Evolutionary conservation across 1,139 yeast genomes (phyloP).

Genomic region (Entelexis sorbosivorans): DNA sequence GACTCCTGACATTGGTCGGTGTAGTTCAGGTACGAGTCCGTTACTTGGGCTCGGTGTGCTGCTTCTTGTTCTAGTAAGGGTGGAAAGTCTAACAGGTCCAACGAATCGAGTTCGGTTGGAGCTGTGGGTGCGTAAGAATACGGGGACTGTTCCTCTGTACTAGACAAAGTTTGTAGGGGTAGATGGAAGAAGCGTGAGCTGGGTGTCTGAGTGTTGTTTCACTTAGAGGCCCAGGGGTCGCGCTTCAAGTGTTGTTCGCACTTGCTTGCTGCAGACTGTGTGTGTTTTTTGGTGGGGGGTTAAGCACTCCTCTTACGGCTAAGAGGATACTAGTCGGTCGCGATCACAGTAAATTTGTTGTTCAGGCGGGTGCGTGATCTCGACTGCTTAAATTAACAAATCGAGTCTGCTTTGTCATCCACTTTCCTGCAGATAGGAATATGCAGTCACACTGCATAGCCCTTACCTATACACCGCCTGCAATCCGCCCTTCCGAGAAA

Average conservation of each 20-base stretch:
- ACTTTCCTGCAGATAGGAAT: neutral
- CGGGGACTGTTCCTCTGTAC: conserved; percentile 13
- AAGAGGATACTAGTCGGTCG: neutral
- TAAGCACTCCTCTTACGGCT: neutral
- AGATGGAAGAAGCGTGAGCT: conserved; percentile 1
- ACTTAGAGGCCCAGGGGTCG: conserved; percentile 7
- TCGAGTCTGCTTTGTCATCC: neutral
- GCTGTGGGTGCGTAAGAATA: conserved; percentile 12
- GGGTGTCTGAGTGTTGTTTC: neutral
- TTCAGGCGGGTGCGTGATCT: neutral
- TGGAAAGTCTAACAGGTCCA: conserved; percentile 19
- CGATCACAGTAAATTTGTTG: neutral
- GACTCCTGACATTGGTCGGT: neutral
- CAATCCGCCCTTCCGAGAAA: too few relatives aligned
- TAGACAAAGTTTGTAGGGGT: conserved; percentile 13
- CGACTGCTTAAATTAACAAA: neutral
- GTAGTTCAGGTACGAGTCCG: neutral
- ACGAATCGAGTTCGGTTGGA: conserved; percentile 7
- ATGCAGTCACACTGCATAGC: conserved; percentile 12
- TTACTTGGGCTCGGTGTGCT: neutral
- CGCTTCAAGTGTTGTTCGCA: conserved; percentile 5
- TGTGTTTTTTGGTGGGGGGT: neutral
- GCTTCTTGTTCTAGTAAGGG: conserved; percentile 5
- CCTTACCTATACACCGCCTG: neutral
- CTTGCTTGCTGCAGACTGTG: conserved; percentile 4